phyloP scores from a whole-genome alignment of 2,329 filamentous ascomycete species.

The Nothophoma quercina region DNA sequence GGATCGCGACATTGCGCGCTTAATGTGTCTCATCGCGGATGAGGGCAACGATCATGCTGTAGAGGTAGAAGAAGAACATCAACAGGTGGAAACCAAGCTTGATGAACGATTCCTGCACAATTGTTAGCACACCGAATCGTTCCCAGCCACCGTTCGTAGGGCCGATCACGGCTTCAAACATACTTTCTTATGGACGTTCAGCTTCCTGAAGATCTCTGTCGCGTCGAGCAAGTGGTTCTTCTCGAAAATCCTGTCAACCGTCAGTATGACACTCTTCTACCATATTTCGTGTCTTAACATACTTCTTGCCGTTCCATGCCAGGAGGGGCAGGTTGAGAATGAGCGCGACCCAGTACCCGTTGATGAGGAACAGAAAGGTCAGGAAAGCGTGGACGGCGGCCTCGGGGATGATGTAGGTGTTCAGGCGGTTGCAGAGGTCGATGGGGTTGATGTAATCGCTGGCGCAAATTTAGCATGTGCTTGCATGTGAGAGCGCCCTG shows the following conservation, averaged over 20 bases:
- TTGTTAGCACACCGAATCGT: conserved; percentile 19
- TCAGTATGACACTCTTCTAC: conserved; percentile 41
- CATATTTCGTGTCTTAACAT: conserved; percentile 53
- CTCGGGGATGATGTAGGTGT: conserved; percentile 99
- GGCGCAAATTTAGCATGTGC: conserved; percentile 45
- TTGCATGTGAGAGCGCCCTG: conserved; percentile 1
- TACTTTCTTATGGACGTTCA: conserved; percentile 99
- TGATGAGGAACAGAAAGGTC: conserved; percentile 95
- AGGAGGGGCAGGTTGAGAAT: conserved; percentile 91
- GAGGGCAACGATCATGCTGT: conserved; percentile 97
- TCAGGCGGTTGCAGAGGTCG: conserved; percentile 99
- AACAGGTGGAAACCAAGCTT: conserved; percentile 98
- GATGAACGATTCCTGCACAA: conserved; percentile 89
- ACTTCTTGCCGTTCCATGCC: conserved; percentile 98
- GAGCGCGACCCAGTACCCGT: conserved; percentile 96
- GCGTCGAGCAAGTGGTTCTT: conserved; percentile 97
- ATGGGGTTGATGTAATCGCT: conserved; percentile 99
- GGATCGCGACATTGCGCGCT: conserved; percentile 32
- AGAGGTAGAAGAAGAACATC: conserved; percentile 99
- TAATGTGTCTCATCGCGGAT: conserved; percentile 92
- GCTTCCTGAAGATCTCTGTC: conserved; percentile 98
- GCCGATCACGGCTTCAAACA: conserved; percentile 3
- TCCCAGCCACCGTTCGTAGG: no score
- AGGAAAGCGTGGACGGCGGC: conserved; percentile 96
- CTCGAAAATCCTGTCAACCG: conserved; percentile 78